Conservation (phyloP, 768 basidiomycete genomes). For the Psilocybe cubensis region DNA sequence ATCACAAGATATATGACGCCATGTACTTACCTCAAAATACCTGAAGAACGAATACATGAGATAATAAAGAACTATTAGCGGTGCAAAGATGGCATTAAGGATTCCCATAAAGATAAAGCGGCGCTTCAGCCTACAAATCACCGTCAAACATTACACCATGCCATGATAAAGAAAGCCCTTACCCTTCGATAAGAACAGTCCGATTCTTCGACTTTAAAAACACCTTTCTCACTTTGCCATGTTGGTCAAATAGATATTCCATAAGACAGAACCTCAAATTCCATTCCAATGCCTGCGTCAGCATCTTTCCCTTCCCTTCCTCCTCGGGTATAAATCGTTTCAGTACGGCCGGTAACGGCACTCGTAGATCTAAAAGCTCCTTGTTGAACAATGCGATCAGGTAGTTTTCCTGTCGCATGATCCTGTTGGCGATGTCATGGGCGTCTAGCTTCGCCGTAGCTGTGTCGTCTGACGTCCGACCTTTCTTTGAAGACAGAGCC, state of each 20-base stretch:
- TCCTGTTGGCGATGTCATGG: slow-evolving; percentile 97
- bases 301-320: slow-evolving; percentile 71
- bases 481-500: slow-evolving; percentile 69
- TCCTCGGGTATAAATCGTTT: slow-evolving; percentile 53
- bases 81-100: slow-evolving; percentile 92
- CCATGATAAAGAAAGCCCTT: slow-evolving; percentile 15
- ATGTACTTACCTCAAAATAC: slow-evolving; percentile 87
- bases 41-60: slow-evolving; percentile 99
- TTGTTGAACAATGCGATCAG: slow-evolving; percentile 98
- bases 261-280: slow-evolving; percentile 95
- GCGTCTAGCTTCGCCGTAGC: slow-evolving; percentile 91
- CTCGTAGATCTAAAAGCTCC: slow-evolving; percentile 85
- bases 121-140: slow-evolving; percentile 61
- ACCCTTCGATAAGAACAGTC: slow-evolving; percentile 82
- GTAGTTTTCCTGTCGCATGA: slow-evolving; percentile 98
- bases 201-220: slow-evolving; percentile 89
- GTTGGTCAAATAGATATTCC: slow-evolving; percentile 92
- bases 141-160: not conserved
- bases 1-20: not conserved
- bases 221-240: slow-evolving; percentile 87
- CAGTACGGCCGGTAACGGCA: slow-evolving; percentile 72
- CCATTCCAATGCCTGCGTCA: slow-evolving; percentile 96
- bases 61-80: slow-evolving; percentile 95
- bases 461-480: slow-evolving; percentile 57
- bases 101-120: slow-evolving; percentile 98